Evolutionary conservation across 805 yeast genomes (phyloP).

Genomic region (Candida cerambycidarum): DNA sequence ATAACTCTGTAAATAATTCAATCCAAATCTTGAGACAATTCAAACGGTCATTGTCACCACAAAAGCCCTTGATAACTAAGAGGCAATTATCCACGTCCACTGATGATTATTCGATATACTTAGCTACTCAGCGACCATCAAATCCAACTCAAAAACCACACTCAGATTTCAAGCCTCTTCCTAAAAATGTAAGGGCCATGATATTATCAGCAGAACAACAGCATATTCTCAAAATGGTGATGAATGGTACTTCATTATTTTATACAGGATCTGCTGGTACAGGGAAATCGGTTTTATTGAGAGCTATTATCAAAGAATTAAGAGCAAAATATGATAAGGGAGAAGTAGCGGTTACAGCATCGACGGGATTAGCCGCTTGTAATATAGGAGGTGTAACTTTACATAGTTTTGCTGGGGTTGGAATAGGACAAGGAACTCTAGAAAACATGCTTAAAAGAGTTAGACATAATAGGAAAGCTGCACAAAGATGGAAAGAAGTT

Average conservation of each 20-base stretch:
- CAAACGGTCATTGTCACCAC: slow-evolving; percentile 7
- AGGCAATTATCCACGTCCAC: not conserved
- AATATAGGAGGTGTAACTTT: slow-evolving; percentile 78
- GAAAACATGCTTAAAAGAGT: slow-evolving; percentile 51
- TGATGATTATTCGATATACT: slow-evolving; percentile 7
- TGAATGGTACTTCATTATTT: slow-evolving; percentile 67
- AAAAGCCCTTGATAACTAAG: not conserved
- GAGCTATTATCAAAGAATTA: slow-evolving; percentile 57
- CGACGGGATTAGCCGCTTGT: slow-evolving; percentile 83
- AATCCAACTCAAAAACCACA: not conserved
- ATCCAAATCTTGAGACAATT: not conserved
- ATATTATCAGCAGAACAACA: slow-evolving; percentile 57
- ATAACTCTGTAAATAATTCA: not conserved
- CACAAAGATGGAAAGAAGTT: slow-evolving; percentile 53
- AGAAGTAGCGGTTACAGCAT: slow-evolving; percentile 74
- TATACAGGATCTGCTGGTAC: slow-evolving; percentile 99
- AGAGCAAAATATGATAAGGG: slow-evolving; percentile 45
- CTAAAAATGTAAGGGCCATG: slow-evolving; percentile 36
- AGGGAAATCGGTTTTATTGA: slow-evolving; percentile 88
- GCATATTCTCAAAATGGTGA: slow-evolving; percentile 62
- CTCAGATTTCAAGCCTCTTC: slow-evolving; percentile 6
- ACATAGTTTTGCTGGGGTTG: slow-evolving; percentile 77
- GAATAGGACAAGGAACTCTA: slow-evolving; percentile 60
- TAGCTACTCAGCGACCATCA: slow-evolving; percentile 11
- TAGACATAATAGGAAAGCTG: slow-evolving; percentile 49